These are phyloP conservation scores for Euphorbia tirucalli DNA, from an alignment of 345 rosid genomes.

Conservation along the genomic window DNA sequence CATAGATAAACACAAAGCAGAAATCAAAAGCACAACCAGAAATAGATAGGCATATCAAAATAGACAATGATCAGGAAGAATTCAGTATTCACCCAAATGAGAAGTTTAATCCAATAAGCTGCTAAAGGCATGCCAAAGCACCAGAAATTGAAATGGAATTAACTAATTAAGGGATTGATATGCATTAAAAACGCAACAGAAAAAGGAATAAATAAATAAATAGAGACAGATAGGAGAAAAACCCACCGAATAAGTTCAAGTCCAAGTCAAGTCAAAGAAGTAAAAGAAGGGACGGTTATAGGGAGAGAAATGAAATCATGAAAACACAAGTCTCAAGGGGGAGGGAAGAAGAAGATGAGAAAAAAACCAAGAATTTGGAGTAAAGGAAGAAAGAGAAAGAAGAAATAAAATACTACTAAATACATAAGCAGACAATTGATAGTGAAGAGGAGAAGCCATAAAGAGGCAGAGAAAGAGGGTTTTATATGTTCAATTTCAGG, in stretches of 20 bases:
- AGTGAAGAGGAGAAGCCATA: slow-evolving; percentile 16
- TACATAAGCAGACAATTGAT: neutral
- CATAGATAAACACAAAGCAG: neutral
- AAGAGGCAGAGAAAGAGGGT: slow-evolving; percentile 11
- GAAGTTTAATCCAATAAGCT: neutral
- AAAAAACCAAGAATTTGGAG: slow-evolving; percentile 28
- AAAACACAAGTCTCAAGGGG: slow-evolving; percentile 15
- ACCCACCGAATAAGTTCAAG: slow-evolving; percentile 24
- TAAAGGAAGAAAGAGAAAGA: slow-evolving; percentile 34
- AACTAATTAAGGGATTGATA: neutral
- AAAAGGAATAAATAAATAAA: neutral
- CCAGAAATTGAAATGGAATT: neutral
- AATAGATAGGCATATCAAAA: neutral
- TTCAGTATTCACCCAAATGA: neutral
- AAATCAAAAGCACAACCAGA: neutral
- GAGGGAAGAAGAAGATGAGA: slow-evolving; percentile 12
- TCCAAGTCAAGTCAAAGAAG: slow-evolving; percentile 30
- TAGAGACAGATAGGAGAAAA: slow-evolving; percentile 1
- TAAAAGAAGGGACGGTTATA: slow-evolving; percentile 32
- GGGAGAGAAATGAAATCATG: slow-evolving; percentile 10
- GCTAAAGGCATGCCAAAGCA: neutral
- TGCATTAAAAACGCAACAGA: neutral
- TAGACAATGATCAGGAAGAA: neutral
- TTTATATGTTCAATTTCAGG: slow-evolving; percentile 9
- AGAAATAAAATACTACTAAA: neutral